phyloP scores from a whole-genome alignment of 2,329 filamentous ascomycete genomes.

The Biscogniauxia marginata region DNA sequence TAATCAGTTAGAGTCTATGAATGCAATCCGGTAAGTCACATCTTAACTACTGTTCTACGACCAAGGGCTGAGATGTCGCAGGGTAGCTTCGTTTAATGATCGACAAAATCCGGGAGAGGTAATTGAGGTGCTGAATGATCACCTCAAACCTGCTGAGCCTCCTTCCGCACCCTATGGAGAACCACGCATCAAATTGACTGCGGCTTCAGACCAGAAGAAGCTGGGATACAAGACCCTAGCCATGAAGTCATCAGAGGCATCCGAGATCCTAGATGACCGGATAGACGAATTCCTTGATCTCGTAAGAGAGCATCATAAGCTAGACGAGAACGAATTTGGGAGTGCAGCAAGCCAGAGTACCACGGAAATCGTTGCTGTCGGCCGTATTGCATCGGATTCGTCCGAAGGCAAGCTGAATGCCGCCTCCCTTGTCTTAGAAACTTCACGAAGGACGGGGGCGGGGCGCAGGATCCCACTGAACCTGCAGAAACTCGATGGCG shows the following conservation, averaged over 20 bases:
- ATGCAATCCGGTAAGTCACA: conserved; percentile 37
- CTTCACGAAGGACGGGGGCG: conserved; percentile 77
- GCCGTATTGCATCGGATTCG: conserved; percentile 85
- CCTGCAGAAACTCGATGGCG: conserved; percentile 60
- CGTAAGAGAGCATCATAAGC: conserved; percentile 69
- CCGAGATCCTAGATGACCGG: conserved; percentile 89
- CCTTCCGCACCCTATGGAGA: conserved; percentile 72
- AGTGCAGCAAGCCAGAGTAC: conserved; percentile 84
- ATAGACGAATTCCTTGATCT: conserved; percentile 86
- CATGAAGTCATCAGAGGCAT: conserved; percentile 91
- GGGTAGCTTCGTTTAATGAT: conserved; percentile 68
- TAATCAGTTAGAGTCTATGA: conserved; percentile 40
- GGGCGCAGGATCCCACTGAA: conserved; percentile 80
- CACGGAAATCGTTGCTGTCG: conserved; percentile 83
- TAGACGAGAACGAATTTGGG: conserved; percentile 81
- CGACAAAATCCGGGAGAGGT: conserved; percentile 78
- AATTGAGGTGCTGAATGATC: conserved; percentile 77
- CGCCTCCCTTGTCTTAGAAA: conserved; percentile 84
- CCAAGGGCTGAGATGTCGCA: conserved; percentile 29
- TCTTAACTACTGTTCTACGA: not conserved
- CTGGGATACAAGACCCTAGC: conserved; percentile 88
- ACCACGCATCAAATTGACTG: conserved; percentile 78
- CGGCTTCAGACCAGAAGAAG: conserved; percentile 86
- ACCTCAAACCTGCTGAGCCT: conserved; percentile 65
- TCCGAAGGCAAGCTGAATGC: conserved; percentile 83